These are phyloP conservation scores for Salix udensis DNA, from an alignment of 345 rosid genomes.

Conservation along the genomic window DNA sequence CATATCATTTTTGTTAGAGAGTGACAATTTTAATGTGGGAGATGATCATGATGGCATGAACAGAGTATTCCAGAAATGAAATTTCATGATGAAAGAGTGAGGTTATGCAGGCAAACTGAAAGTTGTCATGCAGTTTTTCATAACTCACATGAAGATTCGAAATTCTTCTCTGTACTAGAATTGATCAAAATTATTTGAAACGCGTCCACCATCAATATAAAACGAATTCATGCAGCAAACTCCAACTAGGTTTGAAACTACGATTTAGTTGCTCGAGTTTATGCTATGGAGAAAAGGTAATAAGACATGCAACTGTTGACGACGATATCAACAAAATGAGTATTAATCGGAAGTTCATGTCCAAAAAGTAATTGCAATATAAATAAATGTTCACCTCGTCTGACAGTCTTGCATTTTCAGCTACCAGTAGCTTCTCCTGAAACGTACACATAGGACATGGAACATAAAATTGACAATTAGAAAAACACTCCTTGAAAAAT, in stretches of 20 bases:
- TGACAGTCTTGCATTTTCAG: conserved; percentile 15
- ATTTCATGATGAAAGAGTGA: background rate
- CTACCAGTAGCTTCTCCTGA: conserved; percentile 13
- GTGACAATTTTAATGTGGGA: background rate
- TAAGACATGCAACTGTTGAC: background rate
- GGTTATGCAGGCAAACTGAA: background rate
- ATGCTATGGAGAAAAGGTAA: background rate
- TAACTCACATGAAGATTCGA: background rate
- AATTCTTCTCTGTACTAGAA: background rate
- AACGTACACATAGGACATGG: background rate
- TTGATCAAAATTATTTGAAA: too few species aligned
- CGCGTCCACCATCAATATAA: too few species aligned
- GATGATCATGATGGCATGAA: background rate
- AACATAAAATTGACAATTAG: background rate
- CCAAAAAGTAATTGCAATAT: background rate
- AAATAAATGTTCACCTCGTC: conserved; percentile 4
- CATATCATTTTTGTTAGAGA: background rate
- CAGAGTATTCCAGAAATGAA: background rate
- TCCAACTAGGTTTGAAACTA: background rate
- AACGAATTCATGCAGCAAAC: background rate
- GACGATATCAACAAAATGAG: background rate
- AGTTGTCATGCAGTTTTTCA: background rate
- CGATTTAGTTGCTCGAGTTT: background rate
- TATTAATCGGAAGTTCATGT: background rate
- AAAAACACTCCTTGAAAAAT: background rate